Evolutionary conservation across 1,284 basidiomycete genomes (phyloP).

Genomic region (Athelia psychrophila): DNA sequence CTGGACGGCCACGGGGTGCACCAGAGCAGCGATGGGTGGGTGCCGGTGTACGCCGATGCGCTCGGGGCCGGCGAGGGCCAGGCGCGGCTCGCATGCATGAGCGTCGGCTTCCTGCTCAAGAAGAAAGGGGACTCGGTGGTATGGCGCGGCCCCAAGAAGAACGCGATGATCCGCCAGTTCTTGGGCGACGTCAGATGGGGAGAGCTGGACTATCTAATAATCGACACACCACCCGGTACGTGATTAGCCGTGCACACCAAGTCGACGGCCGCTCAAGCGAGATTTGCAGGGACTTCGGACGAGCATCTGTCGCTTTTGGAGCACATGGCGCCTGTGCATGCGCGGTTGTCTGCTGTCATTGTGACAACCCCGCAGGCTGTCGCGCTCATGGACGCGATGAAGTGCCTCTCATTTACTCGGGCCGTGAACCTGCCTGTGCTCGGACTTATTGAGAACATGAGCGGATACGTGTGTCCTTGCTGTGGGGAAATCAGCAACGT

Average conservation of each 20-base stretch:
- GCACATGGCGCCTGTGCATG: conserved; percentile 85
- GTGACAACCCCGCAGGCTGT: conserved; percentile 99
- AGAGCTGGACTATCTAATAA: conserved; percentile 91
- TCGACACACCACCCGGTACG: conserved; percentile 95
- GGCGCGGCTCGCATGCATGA: conserved; percentile 88
- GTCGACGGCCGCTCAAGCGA: conserved; percentile 12
- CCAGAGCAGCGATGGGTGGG: conserved; percentile 96
- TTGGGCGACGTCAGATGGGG: conserved; percentile 97
- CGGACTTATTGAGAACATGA: conserved; percentile 98
- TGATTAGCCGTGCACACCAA: conserved; percentile 1
- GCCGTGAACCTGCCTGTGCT: conserved; percentile 87
- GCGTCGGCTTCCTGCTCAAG: conserved; percentile 92
- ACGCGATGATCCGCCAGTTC: conserved; percentile 99
- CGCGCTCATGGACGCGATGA: conserved; percentile 92
- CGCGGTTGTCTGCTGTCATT: conserved; percentile 80
- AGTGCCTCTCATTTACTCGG: conserved; percentile 93
- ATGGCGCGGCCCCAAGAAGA: conserved; percentile 99
- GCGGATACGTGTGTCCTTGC: conserved; percentile 96
- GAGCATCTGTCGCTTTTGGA: conserved; percentile 96
- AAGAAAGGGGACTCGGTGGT: conserved; percentile 92
- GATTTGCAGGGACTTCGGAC: conserved; percentile 84
- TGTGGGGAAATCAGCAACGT: conserved; percentile 93
- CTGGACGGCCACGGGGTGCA: conserved; percentile 86
- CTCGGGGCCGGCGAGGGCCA: conserved; percentile 30
- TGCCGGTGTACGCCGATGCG: conserved; percentile 92